These are phyloP conservation scores for Populus davidiana DNA, from an alignment of 345 rosid genomes.

Conservation along the genomic window DNA sequence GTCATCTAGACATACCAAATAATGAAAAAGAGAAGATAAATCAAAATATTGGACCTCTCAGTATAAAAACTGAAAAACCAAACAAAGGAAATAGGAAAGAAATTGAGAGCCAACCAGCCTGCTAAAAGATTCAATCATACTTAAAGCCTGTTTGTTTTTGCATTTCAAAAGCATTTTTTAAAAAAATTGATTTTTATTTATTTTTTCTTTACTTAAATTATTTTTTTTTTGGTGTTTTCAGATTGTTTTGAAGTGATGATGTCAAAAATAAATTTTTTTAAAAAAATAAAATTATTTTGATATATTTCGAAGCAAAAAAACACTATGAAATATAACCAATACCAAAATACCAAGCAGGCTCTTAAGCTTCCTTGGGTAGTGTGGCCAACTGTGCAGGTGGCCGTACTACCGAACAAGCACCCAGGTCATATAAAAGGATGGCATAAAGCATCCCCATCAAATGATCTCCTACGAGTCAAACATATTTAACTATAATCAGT, in stretches of 20 bases:
- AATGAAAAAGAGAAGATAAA: not conserved
- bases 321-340: no score
- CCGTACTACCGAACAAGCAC: no score
- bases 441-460: not conserved
- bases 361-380: no score
- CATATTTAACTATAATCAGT: not conserved
- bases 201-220: no score
- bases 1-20: conserved; percentile 53
- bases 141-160: not conserved
- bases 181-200: not conserved
- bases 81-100: not conserved
- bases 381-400: no score
- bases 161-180: not conserved
- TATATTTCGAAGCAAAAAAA: no score
- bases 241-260: no score
- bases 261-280: no score
- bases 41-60: not conserved
- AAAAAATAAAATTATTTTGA: no score
- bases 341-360: no score
- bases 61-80: not conserved
- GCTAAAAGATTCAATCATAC: not conserved
- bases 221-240: no score
- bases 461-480: not conserved
- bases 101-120: not conserved
- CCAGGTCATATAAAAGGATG: not conserved